Conservation (phyloP, 768 basidiomycete species). For the Pleurotus sapidus region DNA sequence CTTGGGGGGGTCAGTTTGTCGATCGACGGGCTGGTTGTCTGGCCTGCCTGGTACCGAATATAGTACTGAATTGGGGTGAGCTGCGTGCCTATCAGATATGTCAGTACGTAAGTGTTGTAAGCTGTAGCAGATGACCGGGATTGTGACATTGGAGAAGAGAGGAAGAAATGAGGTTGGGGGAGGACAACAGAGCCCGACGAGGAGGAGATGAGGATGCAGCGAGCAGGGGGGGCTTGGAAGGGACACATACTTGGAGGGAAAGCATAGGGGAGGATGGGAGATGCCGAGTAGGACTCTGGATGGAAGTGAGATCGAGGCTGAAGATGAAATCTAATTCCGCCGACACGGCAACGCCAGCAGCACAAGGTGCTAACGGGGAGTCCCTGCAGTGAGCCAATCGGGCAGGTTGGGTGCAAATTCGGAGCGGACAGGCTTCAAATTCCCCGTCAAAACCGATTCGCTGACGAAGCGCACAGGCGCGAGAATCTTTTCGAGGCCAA, state of each 20-base stretch:
- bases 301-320: constrained; percentile 16
- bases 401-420: constrained; percentile 35
- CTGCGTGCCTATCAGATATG: constrained; percentile 19
- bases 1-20: not conserved
- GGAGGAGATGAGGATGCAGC: not conserved
- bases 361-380: constrained; percentile 33
- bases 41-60: not conserved
- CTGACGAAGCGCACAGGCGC: constrained; percentile 25
- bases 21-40: constrained; percentile 5
- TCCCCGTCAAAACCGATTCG: constrained; percentile 38
- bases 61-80: constrained; percentile 4
- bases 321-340: constrained; percentile 42
- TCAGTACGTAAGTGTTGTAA: constrained; percentile 12
- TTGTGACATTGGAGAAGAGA: too few species aligned
- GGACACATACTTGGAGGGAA: not conserved
- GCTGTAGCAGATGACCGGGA: not conserved
- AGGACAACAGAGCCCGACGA: not conserved
- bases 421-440: constrained; percentile 43
- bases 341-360: constrained; percentile 37
- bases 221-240: not conserved
- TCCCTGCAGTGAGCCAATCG: constrained; percentile 41
- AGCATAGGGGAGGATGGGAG: not conserved
- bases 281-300: constrained; percentile 3
- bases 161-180: not conserved
- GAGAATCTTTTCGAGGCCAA: constrained; percentile 23